These are phyloP conservation scores for Purpureocillium lavendulum DNA, from an alignment of 2,329 filamentous ascomycete genomes.

Conservation along the genomic window DNA sequence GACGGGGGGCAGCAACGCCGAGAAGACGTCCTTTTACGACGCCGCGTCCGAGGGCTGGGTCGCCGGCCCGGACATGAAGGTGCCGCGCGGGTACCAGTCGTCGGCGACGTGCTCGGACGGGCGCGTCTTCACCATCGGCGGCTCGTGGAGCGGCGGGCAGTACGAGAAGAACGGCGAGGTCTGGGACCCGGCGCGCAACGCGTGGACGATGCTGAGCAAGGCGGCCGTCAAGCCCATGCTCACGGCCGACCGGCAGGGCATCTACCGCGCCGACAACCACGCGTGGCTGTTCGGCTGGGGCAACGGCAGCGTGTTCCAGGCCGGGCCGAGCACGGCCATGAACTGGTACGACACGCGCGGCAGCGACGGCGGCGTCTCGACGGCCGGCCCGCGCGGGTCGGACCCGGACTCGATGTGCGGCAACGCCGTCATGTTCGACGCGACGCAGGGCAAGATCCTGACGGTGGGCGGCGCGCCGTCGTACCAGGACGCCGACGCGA, in stretches of 20 bases:
- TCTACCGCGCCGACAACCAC: constrained; percentile 31
- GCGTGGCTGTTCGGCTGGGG: constrained; percentile 31
- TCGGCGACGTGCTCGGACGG: constrained; percentile 42
- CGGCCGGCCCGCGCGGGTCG: constrained; percentile 21
- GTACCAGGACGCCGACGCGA: constrained; percentile 34
- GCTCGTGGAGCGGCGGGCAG: constrained; percentile 38
- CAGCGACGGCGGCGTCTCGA: constrained; percentile 29
- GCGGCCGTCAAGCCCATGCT: constrained; percentile 39
- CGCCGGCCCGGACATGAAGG: constrained; percentile 29
- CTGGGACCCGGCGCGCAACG: constrained; percentile 33
- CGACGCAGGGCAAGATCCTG: constrained; percentile 47
- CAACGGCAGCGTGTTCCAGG: constrained; percentile 42
- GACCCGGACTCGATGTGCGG: constrained; percentile 45
- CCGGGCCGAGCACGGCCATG: constrained; percentile 39
- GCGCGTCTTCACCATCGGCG: constrained; percentile 49
- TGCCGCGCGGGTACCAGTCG: constrained; percentile 44
- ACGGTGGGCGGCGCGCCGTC: constrained; percentile 38
- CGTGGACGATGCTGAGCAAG: constrained; percentile 36
- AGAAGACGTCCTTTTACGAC: constrained; percentile 40
- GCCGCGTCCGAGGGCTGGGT: constrained; percentile 27
- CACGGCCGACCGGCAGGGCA: constrained; percentile 38
- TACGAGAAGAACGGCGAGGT: constrained; percentile 49
- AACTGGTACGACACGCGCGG: constrained; percentile 47
- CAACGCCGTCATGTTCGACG: constrained; percentile 49
- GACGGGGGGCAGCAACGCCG: constrained; percentile 42